A percentile compares a stretch with the other conserved stretches of the same genome.
Conservation (phyloP, 2,329 filamentous ascomycete genomes). For the Pseudogymnoascus sp. region DNA sequence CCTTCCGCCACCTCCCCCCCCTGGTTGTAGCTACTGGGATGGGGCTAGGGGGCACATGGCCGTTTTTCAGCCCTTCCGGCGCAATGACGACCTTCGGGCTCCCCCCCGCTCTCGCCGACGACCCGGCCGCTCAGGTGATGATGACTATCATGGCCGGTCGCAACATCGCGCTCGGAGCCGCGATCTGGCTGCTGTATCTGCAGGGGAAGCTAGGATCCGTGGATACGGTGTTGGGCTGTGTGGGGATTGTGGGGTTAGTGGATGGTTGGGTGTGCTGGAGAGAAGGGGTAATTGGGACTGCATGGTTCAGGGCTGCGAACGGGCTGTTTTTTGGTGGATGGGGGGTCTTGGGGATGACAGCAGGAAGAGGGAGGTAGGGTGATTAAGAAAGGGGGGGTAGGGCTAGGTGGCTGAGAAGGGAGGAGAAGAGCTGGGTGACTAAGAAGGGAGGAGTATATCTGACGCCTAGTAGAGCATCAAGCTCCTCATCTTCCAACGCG, state of each 20-base stretch:
- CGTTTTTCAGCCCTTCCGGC: neutral
- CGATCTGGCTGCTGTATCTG: constrained; percentile 12
- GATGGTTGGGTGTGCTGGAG: constrained; percentile 15
- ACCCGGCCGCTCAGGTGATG: constrained; percentile 9
- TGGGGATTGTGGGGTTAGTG: constrained; percentile 11
- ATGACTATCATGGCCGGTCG: constrained; percentile 11
- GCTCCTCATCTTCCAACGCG: too few species aligned
- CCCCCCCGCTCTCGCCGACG: constrained; percentile 10
- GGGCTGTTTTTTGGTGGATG: neutral
- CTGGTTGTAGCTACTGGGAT: neutral
- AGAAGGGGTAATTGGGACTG: constrained; percentile 11
- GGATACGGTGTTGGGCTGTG: constrained; percentile 11
- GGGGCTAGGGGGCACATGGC: neutral
- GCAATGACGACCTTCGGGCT: constrained; percentile 15
- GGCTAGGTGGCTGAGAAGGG: neutral
- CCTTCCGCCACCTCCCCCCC: neutral
- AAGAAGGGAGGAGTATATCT: too few species aligned
- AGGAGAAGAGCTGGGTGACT: too few species aligned
- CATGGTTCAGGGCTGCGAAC: neutral
- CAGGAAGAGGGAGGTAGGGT: neutral
- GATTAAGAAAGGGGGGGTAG: neutral
- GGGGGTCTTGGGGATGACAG: neutral
- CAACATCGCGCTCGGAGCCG: constrained; percentile 11
- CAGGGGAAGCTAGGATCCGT: constrained; percentile 11
- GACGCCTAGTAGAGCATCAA: too few species aligned